Conservation (phyloP, 2,329 filamentous ascomycete genomes). For the Aspergillus ochraceoroseus region DNA sequence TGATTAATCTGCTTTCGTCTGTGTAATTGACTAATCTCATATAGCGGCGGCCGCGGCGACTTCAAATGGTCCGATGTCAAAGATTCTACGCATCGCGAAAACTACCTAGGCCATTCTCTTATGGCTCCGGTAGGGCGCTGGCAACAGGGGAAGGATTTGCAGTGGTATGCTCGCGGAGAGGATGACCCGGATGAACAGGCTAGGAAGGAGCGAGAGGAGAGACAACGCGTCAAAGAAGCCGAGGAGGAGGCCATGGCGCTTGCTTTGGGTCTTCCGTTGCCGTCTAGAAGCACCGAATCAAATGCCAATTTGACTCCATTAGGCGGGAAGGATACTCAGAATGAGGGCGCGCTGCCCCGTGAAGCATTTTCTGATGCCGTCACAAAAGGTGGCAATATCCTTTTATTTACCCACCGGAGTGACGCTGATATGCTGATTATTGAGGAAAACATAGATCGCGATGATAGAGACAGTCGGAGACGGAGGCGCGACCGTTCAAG, state of each 20-base stretch:
- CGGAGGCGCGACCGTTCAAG: constrained; percentile 32
- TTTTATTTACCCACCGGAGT: too few species aligned
- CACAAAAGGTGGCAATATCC: too few species aligned
- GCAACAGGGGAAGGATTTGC: constrained; percentile 70
- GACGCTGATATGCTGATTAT: constrained; percentile 26
- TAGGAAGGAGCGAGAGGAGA: constrained; percentile 64
- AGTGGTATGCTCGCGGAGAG: constrained; percentile 61
- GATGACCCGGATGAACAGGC: constrained; percentile 46
- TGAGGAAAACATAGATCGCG: constrained; percentile 25
- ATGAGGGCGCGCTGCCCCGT: too few species aligned
- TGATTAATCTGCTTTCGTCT: background rate
- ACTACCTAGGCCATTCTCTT: constrained; percentile 80
- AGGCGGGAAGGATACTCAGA: constrained; percentile 33
- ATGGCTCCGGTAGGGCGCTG: constrained; percentile 90
- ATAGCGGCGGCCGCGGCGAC: constrained; percentile 75
- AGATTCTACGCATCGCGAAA: constrained; percentile 80
- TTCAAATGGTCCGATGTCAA: constrained; percentile 97
- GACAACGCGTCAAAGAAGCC: constrained; percentile 77
- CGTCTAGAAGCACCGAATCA: constrained; percentile 51
- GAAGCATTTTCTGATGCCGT: too few species aligned
- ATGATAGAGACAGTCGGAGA: constrained; percentile 22
- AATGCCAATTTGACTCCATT: constrained; percentile 63
- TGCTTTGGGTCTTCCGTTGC: constrained; percentile 73
- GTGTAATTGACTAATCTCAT: constrained; percentile 13
- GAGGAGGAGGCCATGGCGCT: constrained; percentile 86